Evolutionary conservation across 2,329 filamentous ascomycete genomes (phyloP).

Genomic region (Nothophoma quercina): DNA sequence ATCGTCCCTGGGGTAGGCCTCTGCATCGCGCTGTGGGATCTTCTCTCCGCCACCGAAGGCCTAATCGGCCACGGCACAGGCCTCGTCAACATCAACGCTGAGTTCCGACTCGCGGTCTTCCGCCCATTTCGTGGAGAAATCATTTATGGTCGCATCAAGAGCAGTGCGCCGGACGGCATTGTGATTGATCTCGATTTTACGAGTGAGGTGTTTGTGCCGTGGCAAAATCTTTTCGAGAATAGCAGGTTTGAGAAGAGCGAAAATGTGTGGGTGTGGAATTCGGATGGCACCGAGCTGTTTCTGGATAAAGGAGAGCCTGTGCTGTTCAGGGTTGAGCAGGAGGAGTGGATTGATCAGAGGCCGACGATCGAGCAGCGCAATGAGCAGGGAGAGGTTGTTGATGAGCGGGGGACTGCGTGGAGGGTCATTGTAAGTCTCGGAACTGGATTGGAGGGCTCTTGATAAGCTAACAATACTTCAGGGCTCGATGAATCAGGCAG

Average conservation of each 20-base stretch:
- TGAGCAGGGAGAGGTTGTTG: conserved; percentile 67
- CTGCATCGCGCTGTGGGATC: conserved; percentile 91
- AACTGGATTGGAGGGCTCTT: not conserved
- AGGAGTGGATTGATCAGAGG: conserved; percentile 90
- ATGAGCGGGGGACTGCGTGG: conserved; percentile 74
- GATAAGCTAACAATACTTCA: conserved; percentile 25
- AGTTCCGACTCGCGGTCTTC: conserved; percentile 93
- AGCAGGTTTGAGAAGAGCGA: conserved; percentile 76
- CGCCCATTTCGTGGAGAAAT: conserved; percentile 96
- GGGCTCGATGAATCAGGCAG: conserved; percentile 58
- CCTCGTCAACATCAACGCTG: conserved; percentile 94
- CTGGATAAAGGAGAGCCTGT: conserved; percentile 92
- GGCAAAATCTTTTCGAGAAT: conserved; percentile 43
- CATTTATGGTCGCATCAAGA: conserved; percentile 82
- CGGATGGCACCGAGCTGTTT: conserved; percentile 75
- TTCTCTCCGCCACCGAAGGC: conserved; percentile 88
- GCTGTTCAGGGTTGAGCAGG: conserved; percentile 82
- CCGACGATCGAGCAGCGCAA: conserved; percentile 77
- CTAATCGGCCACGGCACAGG: conserved; percentile 92
- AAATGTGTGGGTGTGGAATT: conserved; percentile 84
- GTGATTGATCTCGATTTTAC: conserved; percentile 90
- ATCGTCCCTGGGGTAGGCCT: conserved; percentile 96
- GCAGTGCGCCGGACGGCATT: conserved; percentile 73
- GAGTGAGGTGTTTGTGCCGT: conserved; percentile 83
- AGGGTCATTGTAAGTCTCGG: conserved; percentile 60